A percentile compares a stretch with the other conserved stretches of the same genome.
Conservation (phyloP, 225 moss, liverwort and hornwort genomes). For the Sphagnum contortum region DNA sequence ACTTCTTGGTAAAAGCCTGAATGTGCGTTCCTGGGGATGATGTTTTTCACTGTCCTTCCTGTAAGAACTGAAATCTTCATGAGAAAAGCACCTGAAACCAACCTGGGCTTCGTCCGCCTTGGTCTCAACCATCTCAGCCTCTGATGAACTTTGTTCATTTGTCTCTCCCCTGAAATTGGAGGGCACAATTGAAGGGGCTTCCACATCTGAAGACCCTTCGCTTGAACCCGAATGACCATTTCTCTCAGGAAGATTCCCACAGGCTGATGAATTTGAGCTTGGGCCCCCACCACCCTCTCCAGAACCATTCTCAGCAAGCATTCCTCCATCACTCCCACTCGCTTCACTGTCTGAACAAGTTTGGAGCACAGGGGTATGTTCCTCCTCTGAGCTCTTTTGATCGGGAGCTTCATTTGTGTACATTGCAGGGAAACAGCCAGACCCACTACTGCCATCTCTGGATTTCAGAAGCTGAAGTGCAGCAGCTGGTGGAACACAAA, state of each 20-base stretch:
- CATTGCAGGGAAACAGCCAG: conserved; percentile 16
- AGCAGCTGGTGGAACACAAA: too few species aligned
- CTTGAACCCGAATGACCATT: conserved; percentile 33
- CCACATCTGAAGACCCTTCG: conserved; percentile 42
- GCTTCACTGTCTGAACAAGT: conserved; percentile 36
- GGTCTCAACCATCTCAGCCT: conserved; percentile 1
- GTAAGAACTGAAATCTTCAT: too few species aligned
- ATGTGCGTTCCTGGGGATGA: too few species aligned
- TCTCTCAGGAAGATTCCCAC: conserved; percentile 26
- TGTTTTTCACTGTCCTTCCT: too few species aligned
- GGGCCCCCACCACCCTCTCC: conserved; percentile 17
- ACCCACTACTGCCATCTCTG: conserved; percentile 32
- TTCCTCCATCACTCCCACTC: conserved; percentile 25
- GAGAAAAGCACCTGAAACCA: too few species aligned
- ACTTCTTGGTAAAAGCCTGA: too few species aligned
- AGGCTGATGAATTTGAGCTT: conserved; percentile 57
- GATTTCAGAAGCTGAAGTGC: conserved; percentile 11
- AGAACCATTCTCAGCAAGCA: conserved; percentile 15
- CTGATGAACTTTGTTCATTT: conserved; percentile 7
- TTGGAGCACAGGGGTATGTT: conserved; percentile 16
- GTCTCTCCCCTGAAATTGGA: conserved; percentile 9
- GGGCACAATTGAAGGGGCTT: conserved; percentile 17
- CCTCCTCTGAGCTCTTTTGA: conserved; percentile 8
- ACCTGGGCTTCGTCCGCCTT: conserved; percentile 4
- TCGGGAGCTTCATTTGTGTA: conserved; percentile 1